Conservation (phyloP, 148 eudicot genomes). For the Persicaria tinctoria region DNA sequence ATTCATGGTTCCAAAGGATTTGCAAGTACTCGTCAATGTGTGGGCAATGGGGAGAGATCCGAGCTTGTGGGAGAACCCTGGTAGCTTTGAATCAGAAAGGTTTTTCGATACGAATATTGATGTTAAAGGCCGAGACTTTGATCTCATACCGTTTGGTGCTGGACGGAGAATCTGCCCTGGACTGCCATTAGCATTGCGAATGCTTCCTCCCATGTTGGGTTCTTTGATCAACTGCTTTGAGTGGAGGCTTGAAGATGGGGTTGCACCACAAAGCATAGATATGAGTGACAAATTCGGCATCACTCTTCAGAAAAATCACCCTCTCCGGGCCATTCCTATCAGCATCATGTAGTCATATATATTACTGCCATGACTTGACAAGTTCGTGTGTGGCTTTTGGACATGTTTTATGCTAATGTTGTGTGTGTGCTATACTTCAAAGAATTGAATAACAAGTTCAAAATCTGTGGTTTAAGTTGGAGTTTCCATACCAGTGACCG, state of each 20-base stretch:
- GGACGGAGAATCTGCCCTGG: too few species aligned
- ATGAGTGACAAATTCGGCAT: background rate
- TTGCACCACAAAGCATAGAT: background rate
- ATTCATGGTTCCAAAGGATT: background rate
- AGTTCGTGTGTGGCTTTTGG: too few species aligned
- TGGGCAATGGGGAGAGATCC: conserved; percentile 14
- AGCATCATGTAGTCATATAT: background rate
- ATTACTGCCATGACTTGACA: background rate
- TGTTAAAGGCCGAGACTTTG: conserved; percentile 8
- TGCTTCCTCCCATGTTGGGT: too few species aligned
- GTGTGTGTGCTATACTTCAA: too few species aligned
- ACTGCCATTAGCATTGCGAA: too few species aligned
- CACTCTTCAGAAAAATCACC: background rate
- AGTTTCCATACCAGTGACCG: too few species aligned
- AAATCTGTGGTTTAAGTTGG: too few species aligned
- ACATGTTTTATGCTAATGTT: too few species aligned
- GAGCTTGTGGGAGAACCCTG: background rate
- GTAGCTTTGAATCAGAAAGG: background rate
- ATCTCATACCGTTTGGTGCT: background rate
- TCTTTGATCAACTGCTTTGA: background rate
- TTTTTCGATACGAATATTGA: background rate
- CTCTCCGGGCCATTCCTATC: background rate
- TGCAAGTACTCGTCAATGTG: background rate
- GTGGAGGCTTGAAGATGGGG: conserved; percentile 10
- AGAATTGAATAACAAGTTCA: too few species aligned